phyloP scores from a whole-genome alignment of 1,284 basidiomycete genomes.

The Grifola frondosa region DNA sequence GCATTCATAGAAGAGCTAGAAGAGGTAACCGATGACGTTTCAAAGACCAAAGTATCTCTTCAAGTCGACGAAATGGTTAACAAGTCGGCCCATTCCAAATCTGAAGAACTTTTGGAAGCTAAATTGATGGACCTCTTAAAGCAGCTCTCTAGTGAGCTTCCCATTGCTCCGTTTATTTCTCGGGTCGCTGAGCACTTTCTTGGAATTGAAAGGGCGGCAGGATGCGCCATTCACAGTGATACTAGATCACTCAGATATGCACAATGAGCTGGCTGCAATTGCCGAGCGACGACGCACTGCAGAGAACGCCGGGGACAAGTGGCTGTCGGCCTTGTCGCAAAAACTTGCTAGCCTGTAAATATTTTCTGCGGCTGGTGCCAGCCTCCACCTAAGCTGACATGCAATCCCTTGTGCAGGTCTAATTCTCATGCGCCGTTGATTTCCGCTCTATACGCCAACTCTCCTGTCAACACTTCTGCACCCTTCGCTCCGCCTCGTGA shows the following conservation, averaged over 20 bases:
- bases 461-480: slow-evolving; percentile 27
- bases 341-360: slow-evolving; percentile 20
- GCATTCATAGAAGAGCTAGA: slow-evolving; percentile 31
- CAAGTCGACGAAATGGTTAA: neutral
- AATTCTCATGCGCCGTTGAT: slow-evolving; percentile 14
- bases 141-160: slow-evolving; percentile 10
- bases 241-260: slow-evolving; percentile 21
- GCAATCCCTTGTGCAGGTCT: slow-evolving; percentile 7
- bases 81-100: neutral
- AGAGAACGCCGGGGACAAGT: slow-evolving; percentile 9
- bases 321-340: slow-evolving; percentile 5
- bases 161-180: no score
- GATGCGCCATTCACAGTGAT: slow-evolving; percentile 20
- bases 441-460: slow-evolving; percentile 20
- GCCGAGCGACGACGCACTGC: slow-evolving; percentile 2
- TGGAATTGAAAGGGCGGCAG: slow-evolving; percentile 4
- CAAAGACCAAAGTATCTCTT: slow-evolving; percentile 6
- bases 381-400: neutral
- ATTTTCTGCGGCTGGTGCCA: neutral
- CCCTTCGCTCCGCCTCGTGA: slow-evolving; percentile 20
- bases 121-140: slow-evolving; percentile 19
- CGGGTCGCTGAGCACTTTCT: neutral
- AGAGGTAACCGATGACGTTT: slow-evolving; percentile 26
- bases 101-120: slow-evolving; percentile 3
- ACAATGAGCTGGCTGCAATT: slow-evolving; percentile 14